Evolutionary conservation across 768 basidiomycete species (phyloP).

Genomic region (Pholiota microspora): DNA sequence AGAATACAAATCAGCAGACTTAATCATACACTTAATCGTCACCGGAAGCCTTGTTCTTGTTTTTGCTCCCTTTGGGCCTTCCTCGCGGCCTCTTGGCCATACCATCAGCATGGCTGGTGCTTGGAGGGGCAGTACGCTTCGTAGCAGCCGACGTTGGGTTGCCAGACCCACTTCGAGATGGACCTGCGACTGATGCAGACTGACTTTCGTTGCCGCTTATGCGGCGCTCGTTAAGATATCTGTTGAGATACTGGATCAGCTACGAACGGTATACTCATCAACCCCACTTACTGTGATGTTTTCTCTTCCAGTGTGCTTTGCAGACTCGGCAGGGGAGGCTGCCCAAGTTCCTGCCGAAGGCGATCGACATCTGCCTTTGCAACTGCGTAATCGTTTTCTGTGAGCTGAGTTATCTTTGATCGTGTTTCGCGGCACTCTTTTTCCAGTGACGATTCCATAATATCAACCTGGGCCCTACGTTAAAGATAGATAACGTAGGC

Average conservation of each 20-base stretch:
- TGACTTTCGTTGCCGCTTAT: slow-evolving; percentile 43
- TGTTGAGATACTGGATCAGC: slow-evolving; percentile 22
- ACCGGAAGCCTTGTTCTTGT: slow-evolving; percentile 28
- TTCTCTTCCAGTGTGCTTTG: slow-evolving; percentile 77
- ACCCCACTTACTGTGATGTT: slow-evolving; percentile 42
- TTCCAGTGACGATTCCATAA: slow-evolving; percentile 63
- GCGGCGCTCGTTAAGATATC: slow-evolving; percentile 64
- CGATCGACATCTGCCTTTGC: slow-evolving; percentile 79
- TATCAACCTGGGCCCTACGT: slow-evolving; percentile 59
- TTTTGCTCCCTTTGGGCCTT: slow-evolving; percentile 72
- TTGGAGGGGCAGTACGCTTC: slow-evolving; percentile 28
- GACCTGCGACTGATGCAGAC: slow-evolving; percentile 15
- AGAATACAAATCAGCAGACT: not conserved
- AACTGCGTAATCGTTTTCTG: slow-evolving; percentile 72
- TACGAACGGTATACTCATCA: slow-evolving; percentile 3
- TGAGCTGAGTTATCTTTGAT: slow-evolving; percentile 60
- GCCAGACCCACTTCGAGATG: slow-evolving; percentile 7
- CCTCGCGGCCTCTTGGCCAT: slow-evolving; percentile 57
- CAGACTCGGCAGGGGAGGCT: slow-evolving; percentile 67
- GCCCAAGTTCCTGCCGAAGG: slow-evolving; percentile 73
- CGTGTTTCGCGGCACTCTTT: slow-evolving; percentile 75
- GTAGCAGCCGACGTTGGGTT: slow-evolving; percentile 13
- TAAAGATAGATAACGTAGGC: too few relatives aligned
- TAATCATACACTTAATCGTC: slow-evolving; percentile 3
- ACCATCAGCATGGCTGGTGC: slow-evolving; percentile 11